Percentiles rank a stretch among this genome's conserved stretches.
phyloP scores from a whole-genome alignment of 2,329 filamentous ascomycete genomes.

The Plectosphaerella cucumerina region DNA sequence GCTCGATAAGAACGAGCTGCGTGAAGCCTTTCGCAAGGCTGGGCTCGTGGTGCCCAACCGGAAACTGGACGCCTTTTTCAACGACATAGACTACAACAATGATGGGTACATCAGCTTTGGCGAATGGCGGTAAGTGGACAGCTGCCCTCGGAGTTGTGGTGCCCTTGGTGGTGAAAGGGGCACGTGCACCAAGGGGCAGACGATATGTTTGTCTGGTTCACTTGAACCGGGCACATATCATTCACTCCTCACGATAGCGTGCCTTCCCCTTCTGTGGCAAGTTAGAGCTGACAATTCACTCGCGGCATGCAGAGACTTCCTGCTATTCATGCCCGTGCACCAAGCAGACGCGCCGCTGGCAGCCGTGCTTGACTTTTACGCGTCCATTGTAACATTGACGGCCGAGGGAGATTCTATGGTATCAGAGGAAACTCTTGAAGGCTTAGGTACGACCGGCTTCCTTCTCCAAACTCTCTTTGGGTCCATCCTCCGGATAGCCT shows the following conservation, averaged over 20 bases:
- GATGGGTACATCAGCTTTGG: constrained; percentile 87
- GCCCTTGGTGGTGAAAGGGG: too few relatives aligned
- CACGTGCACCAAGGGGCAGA: too few relatives aligned
- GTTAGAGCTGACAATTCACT: constrained; percentile 3
- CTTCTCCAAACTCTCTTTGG: constrained; percentile 72
- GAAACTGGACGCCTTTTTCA: constrained; percentile 81
- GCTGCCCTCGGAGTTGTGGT: too few relatives aligned
- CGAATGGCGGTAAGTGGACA: constrained; percentile 81
- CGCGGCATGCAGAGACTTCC: constrained; percentile 65
- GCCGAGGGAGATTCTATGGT: constrained; percentile 92
- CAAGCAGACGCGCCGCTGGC: constrained; percentile 67
- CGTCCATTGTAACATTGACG: constrained; percentile 82
- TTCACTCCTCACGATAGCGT: neutral
- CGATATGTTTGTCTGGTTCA: too few relatives aligned
- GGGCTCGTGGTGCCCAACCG: constrained; percentile 74
- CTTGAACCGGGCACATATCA: too few relatives aligned
- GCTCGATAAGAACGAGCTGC: constrained; percentile 82
- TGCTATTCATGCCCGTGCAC: constrained; percentile 74
- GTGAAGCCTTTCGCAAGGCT: constrained; percentile 69
- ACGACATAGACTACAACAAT: constrained; percentile 82
- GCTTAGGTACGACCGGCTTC: constrained; percentile 81
- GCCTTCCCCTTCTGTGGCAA: neutral
- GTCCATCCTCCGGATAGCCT: constrained; percentile 66
- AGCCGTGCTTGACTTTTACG: constrained; percentile 86
- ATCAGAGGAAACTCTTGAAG: constrained; percentile 84